Conservation (phyloP, 495 filamentous ascomycete genomes). For the Podospora pseudocomata region DNA sequence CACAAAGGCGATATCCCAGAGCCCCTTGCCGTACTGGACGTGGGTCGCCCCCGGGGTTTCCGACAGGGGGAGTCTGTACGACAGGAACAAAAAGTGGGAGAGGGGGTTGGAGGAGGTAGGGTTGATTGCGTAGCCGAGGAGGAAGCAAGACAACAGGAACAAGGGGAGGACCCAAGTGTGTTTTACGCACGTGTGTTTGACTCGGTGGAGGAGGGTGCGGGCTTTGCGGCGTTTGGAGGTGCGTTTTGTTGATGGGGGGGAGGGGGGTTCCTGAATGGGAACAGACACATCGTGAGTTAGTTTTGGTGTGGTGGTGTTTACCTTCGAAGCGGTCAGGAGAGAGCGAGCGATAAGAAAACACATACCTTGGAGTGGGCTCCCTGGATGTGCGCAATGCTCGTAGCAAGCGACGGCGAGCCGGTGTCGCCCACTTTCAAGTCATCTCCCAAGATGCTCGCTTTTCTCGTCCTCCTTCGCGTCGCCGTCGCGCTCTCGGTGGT, state of each 20-base stretch:
- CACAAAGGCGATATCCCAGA: constrained; percentile 79
- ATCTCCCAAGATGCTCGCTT: constrained; percentile 44
- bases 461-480: constrained; percentile 42
- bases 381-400: constrained; percentile 39
- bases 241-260: constrained; percentile 33
- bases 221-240: constrained; percentile 55
- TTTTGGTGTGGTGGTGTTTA: not conserved
- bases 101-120: constrained; percentile 79
- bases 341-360: constrained; percentile 6
- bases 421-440: constrained; percentile 48
- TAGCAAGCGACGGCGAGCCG: constrained; percentile 44
- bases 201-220: constrained; percentile 61
- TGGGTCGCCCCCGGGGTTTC: constrained; percentile 48
- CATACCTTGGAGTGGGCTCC: constrained; percentile 23
- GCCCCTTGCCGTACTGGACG: constrained; percentile 85
- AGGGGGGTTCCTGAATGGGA: constrained; percentile 19
- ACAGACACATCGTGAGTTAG: not conserved
- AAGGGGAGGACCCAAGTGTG: constrained; percentile 82
- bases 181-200: constrained; percentile 61
- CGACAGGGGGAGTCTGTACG: constrained; percentile 64
- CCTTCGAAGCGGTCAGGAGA: constrained; percentile 10
- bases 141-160: constrained; percentile 59
- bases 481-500: constrained; percentile 27
- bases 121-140: constrained; percentile 69
- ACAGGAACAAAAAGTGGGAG: constrained; percentile 86